Percentiles rank a stretch among this genome's conserved stretches.
phyloP scores from a whole-genome alignment of 805 yeast genomes.

The Komagataella pseudopastoris region DNA sequence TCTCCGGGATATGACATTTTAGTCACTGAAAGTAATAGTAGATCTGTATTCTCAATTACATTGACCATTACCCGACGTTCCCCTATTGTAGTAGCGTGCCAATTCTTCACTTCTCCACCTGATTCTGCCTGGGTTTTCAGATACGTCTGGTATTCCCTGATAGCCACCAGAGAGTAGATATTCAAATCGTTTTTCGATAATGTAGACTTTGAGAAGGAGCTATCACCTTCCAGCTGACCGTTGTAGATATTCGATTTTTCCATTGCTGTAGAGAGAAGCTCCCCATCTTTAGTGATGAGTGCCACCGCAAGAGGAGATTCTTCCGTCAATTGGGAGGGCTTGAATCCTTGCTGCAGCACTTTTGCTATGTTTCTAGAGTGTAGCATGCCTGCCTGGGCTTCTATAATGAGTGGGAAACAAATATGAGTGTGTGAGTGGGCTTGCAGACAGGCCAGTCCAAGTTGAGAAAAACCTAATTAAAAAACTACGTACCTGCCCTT shows the following conservation, averaged over 20 bases:
- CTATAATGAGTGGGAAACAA: neutral
- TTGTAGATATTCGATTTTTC: neutral
- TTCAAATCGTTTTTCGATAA: neutral
- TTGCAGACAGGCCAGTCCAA: neutral
- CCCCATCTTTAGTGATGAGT: conserved; percentile 14
- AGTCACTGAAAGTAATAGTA: neutral
- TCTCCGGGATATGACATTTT: neutral
- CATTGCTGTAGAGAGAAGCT: conserved; percentile 10
- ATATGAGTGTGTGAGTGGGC: neutral
- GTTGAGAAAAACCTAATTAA: neutral
- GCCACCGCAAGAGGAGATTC: conserved; percentile 15
- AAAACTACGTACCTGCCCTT: neutral
- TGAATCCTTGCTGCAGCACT: conserved; percentile 14
- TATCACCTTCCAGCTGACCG: neutral
- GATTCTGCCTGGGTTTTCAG: neutral
- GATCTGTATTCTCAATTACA: neutral
- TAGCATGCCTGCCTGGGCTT: conserved; percentile 10
- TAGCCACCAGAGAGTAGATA: neutral
- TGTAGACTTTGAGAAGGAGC: neutral
- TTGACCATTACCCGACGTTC: conserved; percentile 1
- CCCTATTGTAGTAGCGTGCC: conserved; percentile 4
- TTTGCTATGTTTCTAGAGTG: conserved; percentile 13
- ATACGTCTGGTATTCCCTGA: neutral
- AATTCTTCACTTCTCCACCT: neutral
- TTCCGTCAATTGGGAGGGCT: conserved; percentile 12